phyloP scores from a whole-genome alignment of 2,329 filamentous ascomycete genomes.

The Diaporthe velutina region DNA sequence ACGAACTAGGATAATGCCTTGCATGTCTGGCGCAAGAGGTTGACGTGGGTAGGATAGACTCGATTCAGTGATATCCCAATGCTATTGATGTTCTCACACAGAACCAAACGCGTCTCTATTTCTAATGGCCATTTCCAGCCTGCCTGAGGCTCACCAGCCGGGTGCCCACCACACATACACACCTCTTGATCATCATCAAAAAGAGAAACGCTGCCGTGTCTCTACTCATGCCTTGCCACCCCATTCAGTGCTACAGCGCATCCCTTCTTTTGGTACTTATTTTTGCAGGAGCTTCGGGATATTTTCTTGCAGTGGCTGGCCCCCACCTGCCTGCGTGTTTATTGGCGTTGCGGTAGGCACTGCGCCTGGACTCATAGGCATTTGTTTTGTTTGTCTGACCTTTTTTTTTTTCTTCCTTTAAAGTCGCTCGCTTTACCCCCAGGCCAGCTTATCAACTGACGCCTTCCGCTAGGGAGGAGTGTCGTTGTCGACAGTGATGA shows the following conservation, averaged over 20 bases:
- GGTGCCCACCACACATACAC: not conserved
- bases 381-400: not conserved
- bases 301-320: constrained; percentile 20
- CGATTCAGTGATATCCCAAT: not conserved
- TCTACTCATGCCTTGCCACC: constrained; percentile 7
- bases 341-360: constrained; percentile 3
- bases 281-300: constrained; percentile 11
- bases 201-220: not conserved
- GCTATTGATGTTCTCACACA: not conserved
- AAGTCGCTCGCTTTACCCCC: constrained; percentile 4
- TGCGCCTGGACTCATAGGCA: constrained; percentile 10
- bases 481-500: not conserved
- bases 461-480: too few species aligned
- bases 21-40: not conserved
- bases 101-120: too few species aligned
- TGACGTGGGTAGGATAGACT: not conserved
- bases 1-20: not conserved
- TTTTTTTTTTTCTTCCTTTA: not conserved
- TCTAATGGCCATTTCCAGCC: not conserved
- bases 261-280: constrained; percentile 11
- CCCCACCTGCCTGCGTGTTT: constrained; percentile 2
- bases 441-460: not conserved
- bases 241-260: constrained; percentile 17
- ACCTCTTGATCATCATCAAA: too few species aligned
- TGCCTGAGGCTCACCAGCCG: not conserved